Evolutionary conservation across 805 yeast genomes (phyloP).

Genomic region (Yarrowia alimentaria): DNA sequence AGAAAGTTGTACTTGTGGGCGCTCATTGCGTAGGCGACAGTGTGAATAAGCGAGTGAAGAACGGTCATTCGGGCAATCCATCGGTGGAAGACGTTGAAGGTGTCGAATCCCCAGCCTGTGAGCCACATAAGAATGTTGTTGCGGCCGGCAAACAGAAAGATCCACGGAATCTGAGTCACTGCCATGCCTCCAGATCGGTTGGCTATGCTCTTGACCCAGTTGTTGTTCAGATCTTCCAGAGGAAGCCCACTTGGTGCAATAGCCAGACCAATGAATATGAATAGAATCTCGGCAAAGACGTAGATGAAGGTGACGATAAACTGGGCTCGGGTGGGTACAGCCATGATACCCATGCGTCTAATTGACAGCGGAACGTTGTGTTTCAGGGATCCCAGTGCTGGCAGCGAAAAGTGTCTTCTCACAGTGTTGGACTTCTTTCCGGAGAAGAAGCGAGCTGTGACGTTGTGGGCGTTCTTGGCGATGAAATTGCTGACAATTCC

Average conservation of each 20-base stretch:
- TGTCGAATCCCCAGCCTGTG: constrained; percentile 61
- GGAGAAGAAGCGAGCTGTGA: constrained; percentile 10
- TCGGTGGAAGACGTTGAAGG: constrained; percentile 60
- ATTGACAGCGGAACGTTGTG: constrained; percentile 15
- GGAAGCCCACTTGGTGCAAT: constrained; percentile 42
- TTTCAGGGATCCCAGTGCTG: constrained; percentile 59
- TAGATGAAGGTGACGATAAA: constrained; percentile 42
- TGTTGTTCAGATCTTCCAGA: constrained; percentile 34
- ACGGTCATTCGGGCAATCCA: constrained; percentile 37
- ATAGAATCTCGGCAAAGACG: constrained; percentile 37
- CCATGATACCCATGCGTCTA: constrained; percentile 33
- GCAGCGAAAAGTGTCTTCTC: constrained; percentile 49
- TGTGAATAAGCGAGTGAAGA: constrained; percentile 35
- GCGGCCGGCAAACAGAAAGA: constrained; percentile 55
- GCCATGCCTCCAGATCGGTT: constrained; percentile 35
- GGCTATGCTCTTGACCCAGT: constrained; percentile 36
- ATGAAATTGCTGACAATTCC: constrained; percentile 14
- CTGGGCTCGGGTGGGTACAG: constrained; percentile 48
- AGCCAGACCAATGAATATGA: constrained; percentile 38
- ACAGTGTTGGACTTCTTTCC: constrained; percentile 46
- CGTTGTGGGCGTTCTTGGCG: constrained; percentile 21
- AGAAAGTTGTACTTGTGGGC: constrained; percentile 25
- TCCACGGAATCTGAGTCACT: constrained; percentile 35
- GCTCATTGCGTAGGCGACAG: constrained; percentile 14
- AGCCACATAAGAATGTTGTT: constrained; percentile 63